Percentiles rank a stretch among this genome's conserved stretches.
phyloP scores from a whole-genome alignment of 2,329 filamentous ascomycete genomes.

The Fusarium sp. region DNA sequence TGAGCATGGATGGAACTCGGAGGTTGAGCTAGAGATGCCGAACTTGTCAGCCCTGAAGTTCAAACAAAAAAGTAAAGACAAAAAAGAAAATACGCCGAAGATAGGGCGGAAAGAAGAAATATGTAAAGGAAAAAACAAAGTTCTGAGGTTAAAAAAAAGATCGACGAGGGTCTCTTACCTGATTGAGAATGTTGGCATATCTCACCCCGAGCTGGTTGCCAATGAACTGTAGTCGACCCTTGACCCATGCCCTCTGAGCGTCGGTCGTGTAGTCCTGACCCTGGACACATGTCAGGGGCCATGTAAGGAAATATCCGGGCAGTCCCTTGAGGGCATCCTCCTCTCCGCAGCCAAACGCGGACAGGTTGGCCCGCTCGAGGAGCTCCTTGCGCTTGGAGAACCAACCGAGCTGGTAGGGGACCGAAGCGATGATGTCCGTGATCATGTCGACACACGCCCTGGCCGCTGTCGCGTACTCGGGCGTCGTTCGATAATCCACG shows the following conservation, averaged over 20 bases:
- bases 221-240: conserved; percentile 66
- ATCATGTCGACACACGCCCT: conserved; percentile 65
- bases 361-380: conserved; percentile 54
- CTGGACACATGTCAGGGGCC: conserved; percentile 66
- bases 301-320: conserved; percentile 70
- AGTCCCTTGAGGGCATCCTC: conserved; percentile 65
- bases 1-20: conserved; percentile 72
- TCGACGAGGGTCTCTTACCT: conserved; percentile 55
- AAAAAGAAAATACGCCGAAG: conserved; percentile 6
- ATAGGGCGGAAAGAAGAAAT: neutral
- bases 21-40: conserved; percentile 61
- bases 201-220: conserved; percentile 67
- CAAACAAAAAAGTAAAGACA: conserved; percentile 20
- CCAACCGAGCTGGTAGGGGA: conserved; percentile 73
- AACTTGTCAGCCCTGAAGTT: conserved; percentile 15
- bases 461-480: conserved; percentile 69
- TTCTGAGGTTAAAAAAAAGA: neutral
- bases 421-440: conserved; percentile 69
- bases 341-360: conserved; percentile 62
- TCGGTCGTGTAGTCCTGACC: conserved; percentile 71
- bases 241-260: conserved; percentile 66
- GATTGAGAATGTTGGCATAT: conserved; percentile 66
- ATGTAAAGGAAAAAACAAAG: neutral
- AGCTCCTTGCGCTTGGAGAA: conserved; percentile 60
- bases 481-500: conserved; percentile 71